Evolutionary conservation across 179 eudicot genomes (phyloP), one percentile per base, ranked within the genome.

Genomic region (Spinacia oleracea): DNA sequence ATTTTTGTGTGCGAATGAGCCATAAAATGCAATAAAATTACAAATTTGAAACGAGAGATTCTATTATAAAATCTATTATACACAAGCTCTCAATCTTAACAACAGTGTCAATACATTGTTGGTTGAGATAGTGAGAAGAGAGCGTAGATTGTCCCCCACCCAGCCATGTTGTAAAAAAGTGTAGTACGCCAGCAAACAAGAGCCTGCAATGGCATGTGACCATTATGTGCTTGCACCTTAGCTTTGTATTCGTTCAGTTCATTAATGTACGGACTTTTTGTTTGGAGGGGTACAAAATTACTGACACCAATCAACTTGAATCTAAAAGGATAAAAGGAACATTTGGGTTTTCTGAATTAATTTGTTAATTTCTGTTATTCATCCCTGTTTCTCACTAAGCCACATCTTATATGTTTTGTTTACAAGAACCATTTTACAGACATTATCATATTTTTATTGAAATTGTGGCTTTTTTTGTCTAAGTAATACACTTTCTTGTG

Each of bases 221-320:
- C 14, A 45, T 11, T 23, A n/a, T n/a, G 34, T 60, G 31, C 35
- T 43, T 78, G 76, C 74, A 73, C 78, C 82, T 63, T 72, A 51
- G 51, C 29, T 73, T 64, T n/a, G 1, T 25, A 21, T 32, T 29
- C 25, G 29, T 55, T 74, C 64, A 11, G 38, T 43, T 79, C 32
- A 65, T 48, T 35, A 8, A 66, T 12, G 78, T 74, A 74, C 78
- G 74, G 73, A 63, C n/a, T n/a, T n/a, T n/a, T n/a, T n/a, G n/a
- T n/a, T n/a, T n/a, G n/a, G n/a, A n/a, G n/a, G 48, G 35, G 11
- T 32, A 73, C 31, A 51, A 38, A 15, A 60, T 14, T 35, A 50
- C 78, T 79, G 78, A 79, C 82, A 73, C 79, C 63, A 32, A 18
- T 72, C 60, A 62, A 71, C 46, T 38, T 76, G 31, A 51, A 48